Conservation (phyloP, 1,284 basidiomycete species). For the Pyrrhoderma noxium region DNA sequence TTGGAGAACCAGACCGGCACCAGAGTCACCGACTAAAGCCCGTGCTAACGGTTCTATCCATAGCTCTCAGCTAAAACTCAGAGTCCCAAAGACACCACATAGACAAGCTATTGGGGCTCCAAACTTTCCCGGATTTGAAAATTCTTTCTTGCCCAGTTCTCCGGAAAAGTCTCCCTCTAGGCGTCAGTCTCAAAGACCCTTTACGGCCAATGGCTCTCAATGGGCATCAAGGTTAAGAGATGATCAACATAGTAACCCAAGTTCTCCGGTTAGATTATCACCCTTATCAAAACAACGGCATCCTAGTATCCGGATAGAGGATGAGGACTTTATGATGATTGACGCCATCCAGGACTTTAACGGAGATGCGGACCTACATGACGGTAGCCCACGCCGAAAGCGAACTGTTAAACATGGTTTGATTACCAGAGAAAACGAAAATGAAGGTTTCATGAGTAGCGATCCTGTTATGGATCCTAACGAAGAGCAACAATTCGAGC, state of each 20-base stretch:
- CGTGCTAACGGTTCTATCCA: constrained; percentile 27
- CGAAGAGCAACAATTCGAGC: background rate
- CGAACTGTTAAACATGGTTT: constrained; percentile 8
- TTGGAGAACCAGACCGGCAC: constrained; percentile 28
- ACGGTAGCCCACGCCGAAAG: constrained; percentile 1
- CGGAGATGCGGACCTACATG: constrained; percentile 4
- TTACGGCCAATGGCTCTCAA: background rate
- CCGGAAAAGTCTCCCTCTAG: constrained; percentile 18
- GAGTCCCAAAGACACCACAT: constrained; percentile 4
- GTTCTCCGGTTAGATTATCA: constrained; percentile 7
- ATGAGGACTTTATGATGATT: background rate
- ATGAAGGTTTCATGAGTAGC: constrained; percentile 1
- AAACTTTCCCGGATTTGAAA: constrained; percentile 29
- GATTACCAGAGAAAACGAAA: background rate
- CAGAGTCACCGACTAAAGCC: constrained; percentile 34
- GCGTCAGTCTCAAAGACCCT: background rate
- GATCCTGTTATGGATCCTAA: constrained; percentile 7
- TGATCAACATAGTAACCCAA: background rate
- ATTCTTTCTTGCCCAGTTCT: constrained; percentile 27
- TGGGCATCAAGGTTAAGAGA: background rate
- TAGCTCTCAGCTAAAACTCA: constrained; percentile 21
- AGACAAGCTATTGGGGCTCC: constrained; percentile 10
- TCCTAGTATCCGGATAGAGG: background rate
- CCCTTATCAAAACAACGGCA: background rate
- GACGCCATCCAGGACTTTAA: constrained; percentile 14